Evolutionary conservation across 306 rosid genomes (phyloP).

Genomic region (Cucumis melo): DNA sequence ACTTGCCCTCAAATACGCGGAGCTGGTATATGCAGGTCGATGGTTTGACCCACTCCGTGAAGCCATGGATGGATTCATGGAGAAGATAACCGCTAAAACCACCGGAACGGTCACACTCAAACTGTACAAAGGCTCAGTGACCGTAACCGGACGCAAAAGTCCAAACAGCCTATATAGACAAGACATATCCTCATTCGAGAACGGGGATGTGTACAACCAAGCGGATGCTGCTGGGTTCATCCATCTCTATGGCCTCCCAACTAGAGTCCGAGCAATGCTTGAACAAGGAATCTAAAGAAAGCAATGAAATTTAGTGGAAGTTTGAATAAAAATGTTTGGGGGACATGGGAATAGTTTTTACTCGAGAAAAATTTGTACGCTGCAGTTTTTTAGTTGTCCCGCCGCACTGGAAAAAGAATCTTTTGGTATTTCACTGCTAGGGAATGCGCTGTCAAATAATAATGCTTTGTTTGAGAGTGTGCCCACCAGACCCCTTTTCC

Average conservation of each 20-base stretch:
- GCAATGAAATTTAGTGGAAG: neutral
- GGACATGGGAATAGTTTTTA: neutral
- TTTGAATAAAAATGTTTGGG: neutral
- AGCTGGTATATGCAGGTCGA: constrained; percentile 90
- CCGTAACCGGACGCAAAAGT: constrained; percentile 49
- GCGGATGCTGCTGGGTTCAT: constrained; percentile 98
- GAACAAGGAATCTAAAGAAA: constrained; percentile 27
- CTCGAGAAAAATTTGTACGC: neutral
- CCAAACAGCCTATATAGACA: constrained; percentile 79
- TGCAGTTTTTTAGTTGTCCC: neutral
- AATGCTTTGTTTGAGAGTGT: neutral
- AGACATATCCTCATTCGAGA: constrained; percentile 88
- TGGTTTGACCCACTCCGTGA: constrained; percentile 93
- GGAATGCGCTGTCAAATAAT: neutral
- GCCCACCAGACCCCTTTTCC: neutral
- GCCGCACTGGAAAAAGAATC: neutral
- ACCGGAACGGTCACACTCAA: constrained; percentile 76
- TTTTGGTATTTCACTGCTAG: neutral
- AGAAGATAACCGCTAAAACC: constrained; percentile 59
- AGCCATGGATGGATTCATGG: constrained; percentile 86
- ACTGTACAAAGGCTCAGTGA: constrained; percentile 64
- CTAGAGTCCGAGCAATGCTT: constrained; percentile 85
- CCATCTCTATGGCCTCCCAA: constrained; percentile 85
- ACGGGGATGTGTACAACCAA: constrained; percentile 71
- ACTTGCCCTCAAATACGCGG: constrained; percentile 67